Conservation (phyloP, 2,329 filamentous ascomycete species). For the Fusarium piperis region DNA sequence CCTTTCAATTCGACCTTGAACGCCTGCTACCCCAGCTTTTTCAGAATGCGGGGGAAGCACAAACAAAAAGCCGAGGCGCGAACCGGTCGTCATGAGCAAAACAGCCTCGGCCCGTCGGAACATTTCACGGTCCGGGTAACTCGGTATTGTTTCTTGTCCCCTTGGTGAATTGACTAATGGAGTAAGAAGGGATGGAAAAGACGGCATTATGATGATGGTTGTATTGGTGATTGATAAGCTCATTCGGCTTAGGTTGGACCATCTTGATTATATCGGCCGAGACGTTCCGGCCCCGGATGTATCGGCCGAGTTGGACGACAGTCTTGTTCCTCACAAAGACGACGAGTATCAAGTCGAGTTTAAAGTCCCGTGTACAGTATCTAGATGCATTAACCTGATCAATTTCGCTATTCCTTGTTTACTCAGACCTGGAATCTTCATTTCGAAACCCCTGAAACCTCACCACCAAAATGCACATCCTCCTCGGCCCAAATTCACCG, state of each 20-base stretch:
- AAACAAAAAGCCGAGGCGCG: slow-evolving; percentile 27
- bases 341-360: slow-evolving; percentile 14
- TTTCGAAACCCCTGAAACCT: background rate
- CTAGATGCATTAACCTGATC: rapidly evolving
- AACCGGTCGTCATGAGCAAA: background rate
- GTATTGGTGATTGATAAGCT: background rate
- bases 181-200: background rate
- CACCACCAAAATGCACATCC: slow-evolving; percentile 51
- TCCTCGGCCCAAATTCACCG: slow-evolving; percentile 57
- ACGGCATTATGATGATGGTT: background rate
- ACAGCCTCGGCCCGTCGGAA: slow-evolving; percentile 15
- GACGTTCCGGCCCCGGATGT: slow-evolving; percentile 25
- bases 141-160: background rate
- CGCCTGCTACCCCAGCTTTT: slow-evolving; percentile 23
- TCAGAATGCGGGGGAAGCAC: slow-evolving; percentile 32
- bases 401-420: no score
- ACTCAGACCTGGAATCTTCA: background rate
- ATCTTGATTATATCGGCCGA: slow-evolving; percentile 25
- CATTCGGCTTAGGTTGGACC: background rate
- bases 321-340: background rate
- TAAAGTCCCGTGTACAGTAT: background rate
- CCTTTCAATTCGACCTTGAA: background rate
- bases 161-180: background rate
- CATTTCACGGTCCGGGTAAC: slow-evolving; percentile 5
- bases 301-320: slow-evolving; percentile 37